Base-by-base conservation (phyloP, 371 early-diverging fungal genomes). In the Chytridiales sp. region DNA sequence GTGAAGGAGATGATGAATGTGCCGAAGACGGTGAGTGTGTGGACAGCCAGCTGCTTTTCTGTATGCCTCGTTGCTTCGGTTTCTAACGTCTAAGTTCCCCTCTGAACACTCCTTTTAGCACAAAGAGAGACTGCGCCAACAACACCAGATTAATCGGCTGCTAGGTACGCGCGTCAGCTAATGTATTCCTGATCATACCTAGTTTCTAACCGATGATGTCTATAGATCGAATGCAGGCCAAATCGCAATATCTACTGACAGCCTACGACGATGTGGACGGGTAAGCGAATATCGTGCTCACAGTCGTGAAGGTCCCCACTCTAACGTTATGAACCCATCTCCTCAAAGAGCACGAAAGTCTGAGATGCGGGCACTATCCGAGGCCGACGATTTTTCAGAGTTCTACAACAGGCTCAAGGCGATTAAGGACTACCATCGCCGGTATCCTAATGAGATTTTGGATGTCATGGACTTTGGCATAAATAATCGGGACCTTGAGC, bases 371-470 rank as follows among this genome's bases (percentile, higher is more conserved):
- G 79, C 82, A 3, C 83, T 94, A 31, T 81, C 88, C 15, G 87
- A 85, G 13, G 68, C 60, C 9, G 75, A 78, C 30, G 91, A 90
- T 57, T 87, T 97, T 66, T 79, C 76, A 48, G 92, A 91, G 62
- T 97, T 96, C 63, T 95, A 95, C 73, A 75, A 82, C 35, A 84
- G 92, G 35, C 75, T 97, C 43, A 86, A 85, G 63, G 78, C 73
- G 27, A 86, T 95, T 56, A 91, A 91, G 73, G 90, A 89, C 49
- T 81, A 88, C 69, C 91, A 94, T 63, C 82, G 90, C 29, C 82
- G 85, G 73, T 85, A 86, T 66, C 93, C 94, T 40, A 90, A 89
- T 58, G 85, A 87, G 60, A 60, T 75, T 13, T 88, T 89, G 1
- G 89, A 87, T 31, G 86, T 88, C 15, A 81, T 92, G 62, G 94